These are phyloP conservation scores for Peniophora sp. DNA, from an alignment of 1,284 basidiomycete genomes.

Conservation along the genomic window DNA sequence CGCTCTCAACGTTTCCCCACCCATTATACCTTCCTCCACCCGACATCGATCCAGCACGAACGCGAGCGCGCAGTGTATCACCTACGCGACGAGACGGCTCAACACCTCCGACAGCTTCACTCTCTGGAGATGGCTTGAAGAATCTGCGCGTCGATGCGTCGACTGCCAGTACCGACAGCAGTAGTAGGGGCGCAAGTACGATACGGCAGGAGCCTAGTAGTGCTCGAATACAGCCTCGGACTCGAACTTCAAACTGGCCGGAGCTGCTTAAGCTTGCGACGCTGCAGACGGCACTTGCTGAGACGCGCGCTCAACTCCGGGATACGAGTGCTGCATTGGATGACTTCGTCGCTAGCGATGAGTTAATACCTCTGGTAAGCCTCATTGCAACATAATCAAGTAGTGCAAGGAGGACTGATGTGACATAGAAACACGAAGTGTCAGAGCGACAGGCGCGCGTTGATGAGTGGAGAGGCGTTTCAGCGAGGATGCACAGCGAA, in stretches of 20 bases:
- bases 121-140: too few species aligned
- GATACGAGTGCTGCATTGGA: slow-evolving; percentile 52
- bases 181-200: neutral
- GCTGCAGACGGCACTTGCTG: slow-evolving; percentile 59
- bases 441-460: slow-evolving; percentile 51
- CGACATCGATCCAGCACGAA: too few species aligned
- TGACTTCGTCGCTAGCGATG: slow-evolving; percentile 36
- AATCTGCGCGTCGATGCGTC: too few species aligned
- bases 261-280: slow-evolving; percentile 68
- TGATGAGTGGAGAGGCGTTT: slow-evolving; percentile 35
- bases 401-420: neutral
- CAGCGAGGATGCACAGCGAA: slow-evolving; percentile 29
- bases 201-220: slow-evolving; percentile 5
- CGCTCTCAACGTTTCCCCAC: slow-evolving; percentile 49
- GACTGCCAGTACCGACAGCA: too few species aligned
- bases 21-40: slow-evolving; percentile 50
- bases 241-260: slow-evolving; percentile 49
- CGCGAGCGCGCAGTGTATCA: too few species aligned
- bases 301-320: slow-evolving; percentile 54
- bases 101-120: too few species aligned
- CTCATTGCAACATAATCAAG: slow-evolving; percentile 4
- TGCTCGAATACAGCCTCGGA: slow-evolving; percentile 3
- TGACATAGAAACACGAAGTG: slow-evolving; percentile 47
- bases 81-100: too few species aligned
- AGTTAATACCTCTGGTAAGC: slow-evolving; percentile 37